Evolutionary conservation across 805 yeast species (phyloP), one percentile per base, ranked within the genome.

Genomic region (Kregervanrija delftensis): DNA sequence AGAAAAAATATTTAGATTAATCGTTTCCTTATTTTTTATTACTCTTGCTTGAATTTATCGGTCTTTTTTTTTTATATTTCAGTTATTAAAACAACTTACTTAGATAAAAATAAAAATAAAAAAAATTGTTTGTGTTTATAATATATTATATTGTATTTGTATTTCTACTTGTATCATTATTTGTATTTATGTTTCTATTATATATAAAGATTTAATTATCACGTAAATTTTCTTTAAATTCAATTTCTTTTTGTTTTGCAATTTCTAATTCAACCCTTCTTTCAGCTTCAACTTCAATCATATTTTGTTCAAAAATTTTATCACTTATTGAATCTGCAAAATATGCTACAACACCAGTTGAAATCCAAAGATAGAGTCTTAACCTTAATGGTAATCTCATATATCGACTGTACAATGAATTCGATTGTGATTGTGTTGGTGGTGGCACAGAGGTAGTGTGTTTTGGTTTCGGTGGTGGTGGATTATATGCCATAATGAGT

Each of bases 211-310:
- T 33, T 34, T 38, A 35, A 12, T 33, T 11, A 17, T 16, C 32
- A 17, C 33, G 44, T 41, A n/a, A 40, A 36, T 16, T 37, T 39
- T 11, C 39, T 14, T 11, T 14, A 10, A 36, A n/a, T 28, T 40
- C 39, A 15, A 30, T 37, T 30, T 49, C 48, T 35, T 41, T 39
- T 35, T 41, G 22, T 15, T 46, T 48, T 8, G 43, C 47, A 37
- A 62, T 39, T 40, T 63, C 64, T 4, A 51, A 30, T 11, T 60
- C 60, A 16, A 57, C 65, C 13, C 64, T 47, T 41, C 65, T 45
- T 15, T 56, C 46, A 6, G 66, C 67, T 49, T 62, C 67, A 13
- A 52, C 49, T 13, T 62, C 66, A 37, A 61, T 50, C 63, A 58
- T 60, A 30, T 53, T 54, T 31, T 55, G 53, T 37, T 64, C 61